phyloP scores from a whole-genome alignment of 768 basidiomycete genomes.

The Kockovaella imperatae region DNA sequence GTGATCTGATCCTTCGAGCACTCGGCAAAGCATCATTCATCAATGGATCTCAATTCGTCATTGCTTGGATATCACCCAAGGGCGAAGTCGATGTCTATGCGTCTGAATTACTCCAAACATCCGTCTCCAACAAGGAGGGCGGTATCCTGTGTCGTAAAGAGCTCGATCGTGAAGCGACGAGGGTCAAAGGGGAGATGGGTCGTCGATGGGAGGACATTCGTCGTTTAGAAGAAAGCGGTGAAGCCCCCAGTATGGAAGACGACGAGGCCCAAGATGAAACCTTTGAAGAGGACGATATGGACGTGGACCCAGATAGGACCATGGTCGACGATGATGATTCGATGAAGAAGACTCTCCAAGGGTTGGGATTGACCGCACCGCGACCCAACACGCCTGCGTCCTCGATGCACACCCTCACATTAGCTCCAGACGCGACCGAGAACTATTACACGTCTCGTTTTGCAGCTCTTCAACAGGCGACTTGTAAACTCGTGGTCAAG shows the following conservation, averaged over 20 bases:
- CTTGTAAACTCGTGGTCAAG: constrained; percentile 45
- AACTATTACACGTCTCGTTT: constrained; percentile 40
- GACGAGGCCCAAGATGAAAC: constrained; percentile 23
- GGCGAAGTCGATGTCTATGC: constrained; percentile 46
- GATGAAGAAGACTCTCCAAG: too few relatives aligned
- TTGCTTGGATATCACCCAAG: constrained; percentile 44
- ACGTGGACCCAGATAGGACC: constrained; percentile 30
- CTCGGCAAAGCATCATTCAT: constrained; percentile 45
- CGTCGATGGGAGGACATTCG: constrained; percentile 33
- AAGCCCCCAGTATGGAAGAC: constrained; percentile 23
- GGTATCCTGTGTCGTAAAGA: constrained; percentile 27
- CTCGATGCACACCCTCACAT: constrained; percentile 22
- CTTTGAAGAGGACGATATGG: constrained; percentile 12
- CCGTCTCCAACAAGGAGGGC: constrained; percentile 18
- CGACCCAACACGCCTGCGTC: constrained; percentile 20
- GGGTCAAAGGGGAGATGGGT: constrained; percentile 28
- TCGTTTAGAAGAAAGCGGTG: constrained; percentile 31
- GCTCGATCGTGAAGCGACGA: constrained; percentile 23
- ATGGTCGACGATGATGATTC: constrained; percentile 38
- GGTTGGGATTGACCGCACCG: too few relatives aligned
- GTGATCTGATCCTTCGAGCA: constrained; percentile 43
- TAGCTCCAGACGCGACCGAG: constrained; percentile 30
- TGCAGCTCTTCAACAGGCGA: constrained; percentile 39
- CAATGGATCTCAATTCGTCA: constrained; percentile 47
- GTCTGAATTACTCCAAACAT: constrained; percentile 43